Evolutionary conservation across 1,284 basidiomycete genomes (phyloP).

Genomic region (Ceratobasidium sp.): DNA sequence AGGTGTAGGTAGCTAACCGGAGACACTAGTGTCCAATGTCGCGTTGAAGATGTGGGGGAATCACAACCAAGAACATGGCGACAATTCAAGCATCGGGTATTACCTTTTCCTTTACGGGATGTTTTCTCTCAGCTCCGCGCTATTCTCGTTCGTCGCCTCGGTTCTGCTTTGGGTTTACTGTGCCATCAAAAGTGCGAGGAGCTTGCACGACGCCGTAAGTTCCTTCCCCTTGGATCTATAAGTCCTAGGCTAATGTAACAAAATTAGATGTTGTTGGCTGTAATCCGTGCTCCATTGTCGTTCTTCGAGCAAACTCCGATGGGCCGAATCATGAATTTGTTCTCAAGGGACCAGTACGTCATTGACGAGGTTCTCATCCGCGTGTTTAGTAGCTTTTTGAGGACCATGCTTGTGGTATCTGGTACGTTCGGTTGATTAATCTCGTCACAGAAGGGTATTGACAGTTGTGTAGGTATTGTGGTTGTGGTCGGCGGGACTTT

Average conservation of each 20-base stretch:
- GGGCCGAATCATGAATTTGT: conserved; percentile 85
- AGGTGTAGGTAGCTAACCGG: background rate
- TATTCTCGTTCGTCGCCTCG: conserved; percentile 62
- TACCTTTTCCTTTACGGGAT: conserved; percentile 69
- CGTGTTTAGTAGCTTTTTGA: conserved; percentile 69
- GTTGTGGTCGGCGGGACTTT: conserved; percentile 81
- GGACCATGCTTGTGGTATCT: conserved; percentile 52
- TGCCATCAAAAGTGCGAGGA: conserved; percentile 73
- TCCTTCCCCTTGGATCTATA: conserved; percentile 41
- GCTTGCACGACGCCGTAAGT: conserved; percentile 77
- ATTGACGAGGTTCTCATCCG: conserved; percentile 82
- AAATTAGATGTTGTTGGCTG: conserved; percentile 77
- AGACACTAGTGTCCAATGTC: conserved; percentile 58
- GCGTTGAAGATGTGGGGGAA: conserved; percentile 82
- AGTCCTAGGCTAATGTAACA: background rate
- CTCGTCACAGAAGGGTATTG: background rate
- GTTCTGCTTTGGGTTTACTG: conserved; percentile 81
- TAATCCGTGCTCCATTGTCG: conserved; percentile 82
- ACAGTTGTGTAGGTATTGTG: conserved; percentile 66
- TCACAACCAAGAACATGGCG: conserved; percentile 67
- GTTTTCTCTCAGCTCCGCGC: conserved; percentile 60
- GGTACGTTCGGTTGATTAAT: conserved; percentile 32
- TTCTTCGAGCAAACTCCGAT: conserved; percentile 89
- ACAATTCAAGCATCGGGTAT: conserved; percentile 63
- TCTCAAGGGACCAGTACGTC: conserved; percentile 92